Evolutionary conservation across 2,329 filamentous ascomycete genomes (phyloP), one percentile per base, ranked within the genome.

Genomic region (Iodosphaeria phyllophila): DNA sequence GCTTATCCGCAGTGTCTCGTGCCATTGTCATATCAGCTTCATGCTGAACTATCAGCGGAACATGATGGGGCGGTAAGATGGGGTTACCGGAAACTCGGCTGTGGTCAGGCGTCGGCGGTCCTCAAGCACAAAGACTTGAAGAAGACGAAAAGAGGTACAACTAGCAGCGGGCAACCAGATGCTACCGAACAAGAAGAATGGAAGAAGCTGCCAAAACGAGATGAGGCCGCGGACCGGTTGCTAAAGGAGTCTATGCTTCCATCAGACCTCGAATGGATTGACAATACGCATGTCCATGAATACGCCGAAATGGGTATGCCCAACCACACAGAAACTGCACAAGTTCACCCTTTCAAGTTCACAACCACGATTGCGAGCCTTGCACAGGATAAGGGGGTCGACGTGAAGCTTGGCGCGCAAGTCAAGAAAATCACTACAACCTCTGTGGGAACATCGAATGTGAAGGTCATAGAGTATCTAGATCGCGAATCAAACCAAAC

Each of bases 301-400:
- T 95, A 92, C 50, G 69, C 79, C 17, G 70, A 75, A 42, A 93
- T 95, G 82, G 82, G 80, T 13, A 35, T 43, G 2, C 53, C 55
- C 3, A 73, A 69, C 3, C 67, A 71, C 1, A 64, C 62, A 2
- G 78, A 82, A 32, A 95, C 89, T 2, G 79, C 89, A 0, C 89
- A 98, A 50, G 86, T 95, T 3, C 86, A 98, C 41, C 89, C 89
- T 0, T 78, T 74, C 32, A 72, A 82, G 22, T 95, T 98, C 43
- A 95, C 89, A 1, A 86, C 69, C 0, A 61, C 72, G 10, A 91
- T 95, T 48, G 79, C 78, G 4, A 56, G 68, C 20, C 59, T 93
- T 8, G 83, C 86, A 0, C 53, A 64, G 28, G 66, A 78, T 25
- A 63, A 60, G 14, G 78, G 78, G 3, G 69, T 64, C 34, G 64